Conservation (phyloP, 257 asterid species). For the Primulina tabacum region DNA sequence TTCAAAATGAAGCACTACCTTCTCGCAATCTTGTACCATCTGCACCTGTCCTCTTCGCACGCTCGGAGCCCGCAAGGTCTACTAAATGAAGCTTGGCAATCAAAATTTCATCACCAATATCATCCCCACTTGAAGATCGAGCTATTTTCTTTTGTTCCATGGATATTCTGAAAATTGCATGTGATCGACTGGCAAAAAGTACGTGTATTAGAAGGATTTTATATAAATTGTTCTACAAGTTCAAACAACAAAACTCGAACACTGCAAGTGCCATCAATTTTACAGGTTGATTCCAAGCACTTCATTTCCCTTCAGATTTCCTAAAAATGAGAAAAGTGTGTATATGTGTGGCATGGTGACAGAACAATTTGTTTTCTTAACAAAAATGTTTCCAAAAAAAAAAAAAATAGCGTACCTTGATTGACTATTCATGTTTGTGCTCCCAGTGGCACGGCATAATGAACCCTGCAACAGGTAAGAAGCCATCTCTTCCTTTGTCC, state of each 20-base stretch:
- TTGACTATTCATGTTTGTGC: slow-evolving; percentile 97
- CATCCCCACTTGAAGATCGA: slow-evolving; percentile 48
- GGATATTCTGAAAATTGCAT: slow-evolving; percentile 92
- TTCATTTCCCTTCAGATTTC: neutral
- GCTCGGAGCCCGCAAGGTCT: slow-evolving; percentile 97
- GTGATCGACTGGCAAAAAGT: slow-evolving; percentile 68
- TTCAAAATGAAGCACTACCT: slow-evolving; percentile 51
- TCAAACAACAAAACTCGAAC: neutral
- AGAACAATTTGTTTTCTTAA: neutral
- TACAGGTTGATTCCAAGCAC: neutral
- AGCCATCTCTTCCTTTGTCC: slow-evolving; percentile 90
- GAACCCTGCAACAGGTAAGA: slow-evolving; percentile 79
- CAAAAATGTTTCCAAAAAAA: no score
- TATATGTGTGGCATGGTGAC: neutral
- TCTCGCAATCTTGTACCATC: slow-evolving; percentile 89
- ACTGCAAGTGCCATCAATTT: neutral
- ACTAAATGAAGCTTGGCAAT: slow-evolving; percentile 91
- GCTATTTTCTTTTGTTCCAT: slow-evolving; percentile 75
- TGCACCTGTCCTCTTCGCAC: slow-evolving; percentile 98
- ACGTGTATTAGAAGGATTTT: slow-evolving; percentile 14
- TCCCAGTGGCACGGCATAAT: slow-evolving; percentile 87
- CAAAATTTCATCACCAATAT: slow-evolving; percentile 69
- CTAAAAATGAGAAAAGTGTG: neutral
- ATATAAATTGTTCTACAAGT: neutral
- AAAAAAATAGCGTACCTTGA: slow-evolving; percentile 54